Percentiles rank a stretch among this genome's conserved stretches.
These are phyloP conservation scores for Diplotaxis tenuifolia DNA, from an alignment of 345 rosid genomes.

Conservation along the genomic window DNA sequence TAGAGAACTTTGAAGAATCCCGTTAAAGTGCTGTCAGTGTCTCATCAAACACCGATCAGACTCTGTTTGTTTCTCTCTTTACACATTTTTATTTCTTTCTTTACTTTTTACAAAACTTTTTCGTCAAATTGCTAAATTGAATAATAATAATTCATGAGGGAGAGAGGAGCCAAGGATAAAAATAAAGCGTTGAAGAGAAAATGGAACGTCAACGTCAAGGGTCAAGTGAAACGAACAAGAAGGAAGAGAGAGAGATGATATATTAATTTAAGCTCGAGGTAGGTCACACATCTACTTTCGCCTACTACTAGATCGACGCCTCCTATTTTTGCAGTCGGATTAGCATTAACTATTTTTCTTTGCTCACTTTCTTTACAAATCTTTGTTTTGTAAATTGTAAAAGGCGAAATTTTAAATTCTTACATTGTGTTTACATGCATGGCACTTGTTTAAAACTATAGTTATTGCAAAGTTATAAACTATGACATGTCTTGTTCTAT, in stretches of 20 bases:
- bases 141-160: constrained; percentile 34
- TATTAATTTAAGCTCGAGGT: background rate
- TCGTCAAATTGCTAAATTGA: background rate
- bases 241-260: background rate
- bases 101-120: background rate
- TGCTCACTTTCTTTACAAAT: background rate
- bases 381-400: background rate
- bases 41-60: constrained; percentile 34
- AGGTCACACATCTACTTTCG: background rate
- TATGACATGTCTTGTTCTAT: too few species aligned
- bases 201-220: constrained; percentile 26
- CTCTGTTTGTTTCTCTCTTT: background rate
- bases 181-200: background rate
- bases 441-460: too few species aligned
- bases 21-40: constrained; percentile 7
- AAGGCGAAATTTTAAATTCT: background rate
- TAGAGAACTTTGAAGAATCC: too few species aligned
- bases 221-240: background rate
- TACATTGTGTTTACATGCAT: background rate
- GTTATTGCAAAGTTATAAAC: too few species aligned
- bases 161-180: background rate
- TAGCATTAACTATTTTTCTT: background rate
- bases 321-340: background rate
- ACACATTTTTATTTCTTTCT: background rate
- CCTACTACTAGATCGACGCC: background rate